These are phyloP conservation scores for Yamadazyma jaroonii DNA, from an alignment of 1,139 yeast species.

Conservation along the genomic window DNA sequence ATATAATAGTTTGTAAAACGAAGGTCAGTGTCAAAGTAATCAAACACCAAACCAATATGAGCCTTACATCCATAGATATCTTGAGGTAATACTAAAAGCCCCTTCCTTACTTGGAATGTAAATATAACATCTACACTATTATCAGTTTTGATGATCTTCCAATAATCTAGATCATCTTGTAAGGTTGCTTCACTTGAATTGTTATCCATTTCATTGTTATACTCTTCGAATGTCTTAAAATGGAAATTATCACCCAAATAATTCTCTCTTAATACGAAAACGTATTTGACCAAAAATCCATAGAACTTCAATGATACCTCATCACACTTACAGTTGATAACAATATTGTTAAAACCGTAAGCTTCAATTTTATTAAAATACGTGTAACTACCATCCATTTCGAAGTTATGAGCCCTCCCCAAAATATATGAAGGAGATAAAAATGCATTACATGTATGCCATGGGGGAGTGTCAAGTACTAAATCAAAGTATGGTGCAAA, in stretches of 20 bases:
- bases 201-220: conserved; percentile 27
- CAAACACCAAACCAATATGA: conserved; percentile 63
- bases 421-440: conserved; percentile 52
- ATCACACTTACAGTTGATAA: conserved; percentile 62
- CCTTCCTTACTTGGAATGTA: conserved; percentile 65
- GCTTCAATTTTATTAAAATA: conserved; percentile 58
- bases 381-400: conserved; percentile 63
- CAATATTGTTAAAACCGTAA: conserved; percentile 66
- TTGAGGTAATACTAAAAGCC: conserved; percentile 70
- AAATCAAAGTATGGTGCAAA: conserved; percentile 61
- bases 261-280: conserved; percentile 79
- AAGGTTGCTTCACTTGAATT: conserved; percentile 8
- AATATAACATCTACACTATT: conserved; percentile 79
- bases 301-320: conserved; percentile 68
- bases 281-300: conserved; percentile 75
- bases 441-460: conserved; percentile 85
- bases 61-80: conserved; percentile 65
- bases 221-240: conserved; percentile 85
- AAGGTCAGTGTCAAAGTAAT: conserved; percentile 68
- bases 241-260: conserved; percentile 86
- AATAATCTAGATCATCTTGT: conserved; percentile 27
- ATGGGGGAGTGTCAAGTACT: conserved; percentile 75
- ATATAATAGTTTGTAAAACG: conserved; percentile 89
- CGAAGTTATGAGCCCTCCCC: conserved; percentile 66
- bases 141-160: conserved; percentile 48